Evolutionary conservation across 805 yeast genomes (phyloP).

Genomic region (Ogataea chonburiensis): DNA sequence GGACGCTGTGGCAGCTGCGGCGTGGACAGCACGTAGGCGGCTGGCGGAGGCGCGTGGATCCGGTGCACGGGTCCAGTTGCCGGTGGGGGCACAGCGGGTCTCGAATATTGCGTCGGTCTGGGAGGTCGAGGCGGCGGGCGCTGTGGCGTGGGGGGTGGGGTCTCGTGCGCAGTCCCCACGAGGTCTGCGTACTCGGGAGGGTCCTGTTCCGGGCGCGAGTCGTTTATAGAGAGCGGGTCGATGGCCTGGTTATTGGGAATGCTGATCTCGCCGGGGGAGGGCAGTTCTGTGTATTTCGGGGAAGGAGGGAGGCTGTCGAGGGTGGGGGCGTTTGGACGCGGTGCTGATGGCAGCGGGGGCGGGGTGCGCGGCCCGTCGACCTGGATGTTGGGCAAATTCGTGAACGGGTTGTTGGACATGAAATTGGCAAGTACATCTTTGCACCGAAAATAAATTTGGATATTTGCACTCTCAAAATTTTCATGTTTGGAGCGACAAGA

Average conservation of each 20-base stretch:
- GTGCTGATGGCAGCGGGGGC: conserved; percentile 24
- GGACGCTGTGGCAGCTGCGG: conserved; percentile 1
- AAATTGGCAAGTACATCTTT: conserved; percentile 3
- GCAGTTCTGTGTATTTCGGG: conserved; percentile 29
- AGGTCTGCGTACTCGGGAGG: conserved; percentile 41
- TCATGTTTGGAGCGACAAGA: conserved; percentile 14
- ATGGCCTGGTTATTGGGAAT: conserved; percentile 30
- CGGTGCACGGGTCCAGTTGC: conserved; percentile 13
- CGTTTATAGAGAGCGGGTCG: conserved; percentile 27
- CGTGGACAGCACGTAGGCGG: not conserved
- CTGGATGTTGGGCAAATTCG: conserved; percentile 11
- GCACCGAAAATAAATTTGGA: conserved; percentile 5
- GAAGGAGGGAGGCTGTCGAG: conserved; percentile 29
- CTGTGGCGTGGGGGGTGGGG: conserved; percentile 13
- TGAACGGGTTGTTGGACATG: conserved; percentile 6
- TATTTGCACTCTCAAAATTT: conserved; percentile 7
- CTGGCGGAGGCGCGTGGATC: conserved; percentile 18
- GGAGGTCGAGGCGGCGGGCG: conserved; percentile 18
- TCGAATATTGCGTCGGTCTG: conserved; percentile 9
- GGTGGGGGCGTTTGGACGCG: conserved; percentile 6
- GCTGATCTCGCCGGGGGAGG: conserved; percentile 28
- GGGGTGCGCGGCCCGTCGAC: conserved; percentile 12
- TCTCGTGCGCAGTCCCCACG: conserved; percentile 24
- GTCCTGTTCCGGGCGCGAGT: conserved; percentile 27
- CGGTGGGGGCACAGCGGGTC: conserved; percentile 9